phyloP scores from a whole-genome alignment of 2,329 filamentous ascomycete species.

The Hirsutella rhossiliensis region DNA sequence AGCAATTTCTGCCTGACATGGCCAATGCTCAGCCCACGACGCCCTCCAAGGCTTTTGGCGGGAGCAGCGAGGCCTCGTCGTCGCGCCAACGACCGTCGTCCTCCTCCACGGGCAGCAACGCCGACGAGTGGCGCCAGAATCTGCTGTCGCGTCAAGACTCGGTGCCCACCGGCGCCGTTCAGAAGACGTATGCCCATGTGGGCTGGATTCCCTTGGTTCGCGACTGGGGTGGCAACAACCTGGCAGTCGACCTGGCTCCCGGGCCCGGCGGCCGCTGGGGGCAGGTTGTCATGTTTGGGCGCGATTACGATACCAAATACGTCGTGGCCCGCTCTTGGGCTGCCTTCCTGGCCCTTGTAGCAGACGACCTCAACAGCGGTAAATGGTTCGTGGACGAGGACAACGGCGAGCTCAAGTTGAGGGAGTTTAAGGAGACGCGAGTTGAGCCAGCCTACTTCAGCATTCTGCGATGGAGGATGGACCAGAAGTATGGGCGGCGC shows the following conservation, averaged over 20 bases:
- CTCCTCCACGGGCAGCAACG: conserved; percentile 36
- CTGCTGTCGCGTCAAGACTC: conserved; percentile 76
- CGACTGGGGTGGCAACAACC: conserved; percentile 97
- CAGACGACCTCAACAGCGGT: conserved; percentile 81
- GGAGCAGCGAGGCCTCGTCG: conserved; percentile 54
- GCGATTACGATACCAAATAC: conserved; percentile 98
- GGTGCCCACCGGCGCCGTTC: conserved; percentile 74
- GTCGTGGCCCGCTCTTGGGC: conserved; percentile 90
- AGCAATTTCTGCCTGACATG: conserved; percentile 65
- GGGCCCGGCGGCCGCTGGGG: conserved; percentile 88
- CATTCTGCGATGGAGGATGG: conserved; percentile 87
- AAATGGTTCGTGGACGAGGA: conserved; percentile 94
- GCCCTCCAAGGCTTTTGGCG: conserved; percentile 61
- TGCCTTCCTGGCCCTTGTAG: conserved; percentile 71
- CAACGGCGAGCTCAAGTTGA: conserved; percentile 76
- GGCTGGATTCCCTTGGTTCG: conserved; percentile 93
- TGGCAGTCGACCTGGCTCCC: conserved; percentile 85
- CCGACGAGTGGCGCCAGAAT: conserved; percentile 68
- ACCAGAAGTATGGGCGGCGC: conserved; percentile 81
- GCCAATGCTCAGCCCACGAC: conserved; percentile 46
- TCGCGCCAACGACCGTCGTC: conserved; percentile 43
- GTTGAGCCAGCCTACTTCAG: conserved; percentile 91
- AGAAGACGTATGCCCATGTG: conserved; percentile 86
- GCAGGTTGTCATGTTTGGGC: conserved; percentile 90
- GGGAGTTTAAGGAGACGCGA: conserved; percentile 78